These are phyloP conservation scores for Sanghuangporus weigelae DNA, from an alignment of 1,284 basidiomycete species.

Conservation along the genomic window DNA sequence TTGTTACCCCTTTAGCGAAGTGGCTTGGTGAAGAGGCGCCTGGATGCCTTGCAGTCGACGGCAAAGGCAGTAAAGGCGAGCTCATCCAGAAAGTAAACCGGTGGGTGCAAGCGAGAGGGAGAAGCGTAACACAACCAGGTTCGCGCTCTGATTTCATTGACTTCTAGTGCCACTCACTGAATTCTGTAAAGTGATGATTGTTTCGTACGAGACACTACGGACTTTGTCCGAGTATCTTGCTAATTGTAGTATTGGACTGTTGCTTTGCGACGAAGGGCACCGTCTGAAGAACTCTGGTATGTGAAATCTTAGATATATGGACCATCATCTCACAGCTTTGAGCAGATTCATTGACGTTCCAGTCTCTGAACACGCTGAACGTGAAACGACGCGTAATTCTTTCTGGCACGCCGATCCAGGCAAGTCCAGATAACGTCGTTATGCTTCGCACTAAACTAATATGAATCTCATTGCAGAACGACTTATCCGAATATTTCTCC, in stretches of 20 bases:
- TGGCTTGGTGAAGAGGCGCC: conserved; percentile 88
- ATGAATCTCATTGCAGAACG: conserved; percentile 57
- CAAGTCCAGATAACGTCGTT: conserved; percentile 24
- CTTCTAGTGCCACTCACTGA: neutral
- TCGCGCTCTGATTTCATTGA: conserved; percentile 20
- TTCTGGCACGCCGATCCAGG: conserved; percentile 95
- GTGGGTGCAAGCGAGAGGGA: conserved; percentile 83
- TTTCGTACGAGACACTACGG: conserved; percentile 97
- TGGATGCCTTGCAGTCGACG: conserved; percentile 81
- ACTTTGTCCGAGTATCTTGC: conserved; percentile 73
- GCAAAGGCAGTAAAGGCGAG: conserved; percentile 82
- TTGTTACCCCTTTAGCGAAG: conserved; percentile 76
- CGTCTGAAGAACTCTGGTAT: conserved; percentile 92
- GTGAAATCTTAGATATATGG: conserved; percentile 20
- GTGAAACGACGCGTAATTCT: conserved; percentile 95
- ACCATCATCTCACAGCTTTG: neutral
- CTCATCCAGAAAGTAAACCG: conserved; percentile 74
- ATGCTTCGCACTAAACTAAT: conserved; percentile 6
- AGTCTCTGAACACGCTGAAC: conserved; percentile 79
- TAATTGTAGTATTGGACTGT: conserved; percentile 79
- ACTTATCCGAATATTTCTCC: conserved; percentile 95
- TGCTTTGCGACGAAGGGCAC: conserved; percentile 97
- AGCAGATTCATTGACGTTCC: conserved; percentile 84
- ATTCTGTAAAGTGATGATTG: conserved; percentile 84
- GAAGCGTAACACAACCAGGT: conserved; percentile 89